Conservation (phyloP, 495 filamentous ascomycete genomes). For the Glonium stellatum region DNA sequence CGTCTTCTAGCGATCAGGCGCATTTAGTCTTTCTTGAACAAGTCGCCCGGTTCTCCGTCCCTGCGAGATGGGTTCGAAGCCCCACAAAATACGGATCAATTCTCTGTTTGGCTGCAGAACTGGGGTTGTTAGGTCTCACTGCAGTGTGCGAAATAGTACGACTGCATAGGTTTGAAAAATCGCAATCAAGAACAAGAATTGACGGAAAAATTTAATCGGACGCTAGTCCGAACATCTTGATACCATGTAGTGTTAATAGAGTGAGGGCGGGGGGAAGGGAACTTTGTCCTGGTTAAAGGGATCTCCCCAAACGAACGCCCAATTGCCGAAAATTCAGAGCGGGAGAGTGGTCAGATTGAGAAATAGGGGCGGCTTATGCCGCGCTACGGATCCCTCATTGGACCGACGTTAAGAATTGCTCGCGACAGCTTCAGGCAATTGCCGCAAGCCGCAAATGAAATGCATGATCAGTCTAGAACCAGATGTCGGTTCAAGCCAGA, state of each 20-base stretch:
- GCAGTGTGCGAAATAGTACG: too few relatives aligned
- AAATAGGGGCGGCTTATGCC: not conserved
- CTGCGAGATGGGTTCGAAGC: too few relatives aligned
- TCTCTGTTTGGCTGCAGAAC: too few relatives aligned
- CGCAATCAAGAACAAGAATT: too few relatives aligned
- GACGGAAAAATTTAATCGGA: too few relatives aligned
- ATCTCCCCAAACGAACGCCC: not conserved
- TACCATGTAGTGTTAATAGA: not conserved
- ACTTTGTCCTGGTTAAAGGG: not conserved
- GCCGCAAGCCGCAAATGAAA: not conserved
- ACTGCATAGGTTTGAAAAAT: too few relatives aligned
- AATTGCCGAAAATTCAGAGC: not conserved
- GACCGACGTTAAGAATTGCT: not conserved
- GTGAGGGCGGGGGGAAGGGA: not conserved
- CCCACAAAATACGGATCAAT: too few relatives aligned
- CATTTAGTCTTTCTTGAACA: too few relatives aligned
- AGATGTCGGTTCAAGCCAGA: not conserved
- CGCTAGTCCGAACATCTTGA: not conserved
- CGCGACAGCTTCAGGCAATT: not conserved
- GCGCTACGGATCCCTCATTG: not conserved
- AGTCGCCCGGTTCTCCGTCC: too few relatives aligned
- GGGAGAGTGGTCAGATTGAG: not conserved
- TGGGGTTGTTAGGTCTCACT: too few relatives aligned
- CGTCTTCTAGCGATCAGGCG: too few relatives aligned
- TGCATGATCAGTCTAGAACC: slow-evolving; percentile 1